Conservation (phyloP, 73 alveolate species). For the Urostyla sp. region DNA sequence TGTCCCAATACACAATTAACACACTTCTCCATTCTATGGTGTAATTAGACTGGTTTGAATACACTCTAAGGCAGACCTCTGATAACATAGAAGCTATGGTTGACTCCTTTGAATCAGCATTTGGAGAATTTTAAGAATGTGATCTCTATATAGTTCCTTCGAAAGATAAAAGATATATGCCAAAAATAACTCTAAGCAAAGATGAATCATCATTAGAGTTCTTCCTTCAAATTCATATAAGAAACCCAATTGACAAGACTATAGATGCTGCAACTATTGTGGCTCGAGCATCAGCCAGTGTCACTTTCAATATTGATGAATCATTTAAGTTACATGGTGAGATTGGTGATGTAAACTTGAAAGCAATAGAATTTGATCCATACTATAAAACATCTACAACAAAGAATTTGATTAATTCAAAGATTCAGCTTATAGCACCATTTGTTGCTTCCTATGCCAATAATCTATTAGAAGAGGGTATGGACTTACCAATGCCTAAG, state of each 20-base stretch:
- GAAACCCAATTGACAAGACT: slow-evolving; percentile 5
- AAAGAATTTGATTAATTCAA: neutral
- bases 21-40: neutral
- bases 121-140: slow-evolving; percentile 30
- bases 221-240: slow-evolving; percentile 3
- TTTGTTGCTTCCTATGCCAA: neutral
- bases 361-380: slow-evolving; percentile 26
- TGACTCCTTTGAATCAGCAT: slow-evolving; percentile 6
- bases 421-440: neutral
- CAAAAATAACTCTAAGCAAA: neutral
- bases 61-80: neutral
- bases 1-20: slow-evolving; percentile 1
- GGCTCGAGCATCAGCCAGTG: neutral
- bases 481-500: slow-evolving; percentile 10
- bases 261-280: slow-evolving; percentile 11
- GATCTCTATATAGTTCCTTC: neutral
- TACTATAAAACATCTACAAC: slow-evolving; percentile 1
- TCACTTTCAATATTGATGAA: neutral
- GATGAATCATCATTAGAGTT: slow-evolving; percentile 8
- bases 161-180: neutral
- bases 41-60: slow-evolving; percentile 16
- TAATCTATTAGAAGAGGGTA: slow-evolving; percentile 20
- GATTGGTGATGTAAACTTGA: neutral
- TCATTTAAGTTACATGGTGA: neutral
- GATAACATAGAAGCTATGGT: slow-evolving; percentile 37